Evolutionary conservation across 2,329 filamentous ascomycete species (phyloP).

Genomic region (Bretziella fagacearum): DNA sequence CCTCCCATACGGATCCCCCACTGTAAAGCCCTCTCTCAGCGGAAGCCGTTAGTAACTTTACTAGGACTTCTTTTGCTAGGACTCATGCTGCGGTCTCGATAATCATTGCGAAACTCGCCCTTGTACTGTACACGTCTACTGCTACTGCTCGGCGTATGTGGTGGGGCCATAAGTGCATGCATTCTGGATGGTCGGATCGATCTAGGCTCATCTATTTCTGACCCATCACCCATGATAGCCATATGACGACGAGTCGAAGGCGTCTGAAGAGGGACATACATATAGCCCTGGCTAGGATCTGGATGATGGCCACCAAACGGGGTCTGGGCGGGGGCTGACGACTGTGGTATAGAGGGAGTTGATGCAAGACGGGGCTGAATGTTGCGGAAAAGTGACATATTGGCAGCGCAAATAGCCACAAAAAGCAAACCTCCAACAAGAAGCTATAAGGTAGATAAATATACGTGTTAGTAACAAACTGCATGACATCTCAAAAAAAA

Average conservation of each 20-base stretch:
- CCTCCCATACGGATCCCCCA: too few relatives aligned
- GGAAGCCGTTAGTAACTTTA: constrained; percentile 3
- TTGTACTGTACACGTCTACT: constrained; percentile 4
- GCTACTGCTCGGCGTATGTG: constrained; percentile 9
- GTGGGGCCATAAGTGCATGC: constrained; percentile 9
- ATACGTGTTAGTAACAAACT: constrained; percentile 3
- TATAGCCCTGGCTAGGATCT: constrained; percentile 23
- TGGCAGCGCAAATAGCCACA: constrained; percentile 33
- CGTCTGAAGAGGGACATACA: constrained; percentile 27
- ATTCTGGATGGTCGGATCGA: constrained; percentile 8
- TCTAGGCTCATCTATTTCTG: constrained; percentile 9
- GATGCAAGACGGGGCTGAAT: not conserved
- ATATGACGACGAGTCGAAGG: constrained; percentile 22
- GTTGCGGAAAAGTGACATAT: constrained; percentile 25
- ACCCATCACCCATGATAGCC: constrained; percentile 11
- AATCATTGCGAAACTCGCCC: constrained; percentile 8
- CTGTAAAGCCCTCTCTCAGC: not conserved
- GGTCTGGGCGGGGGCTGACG: constrained; percentile 2
- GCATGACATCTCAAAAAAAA: not conserved
- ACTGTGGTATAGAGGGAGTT: not conserved
- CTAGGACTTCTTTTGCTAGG: constrained; percentile 13
- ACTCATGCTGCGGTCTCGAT: constrained; percentile 12
- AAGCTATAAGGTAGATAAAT: constrained; percentile 26
- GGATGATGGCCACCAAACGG: constrained; percentile 7
- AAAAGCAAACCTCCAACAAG: constrained; percentile 35